Evolutionary conservation across 371 early-diverging fungal species (phyloP), one percentile per base, ranked within the genome.

Genomic region (Synchytrium microbalum): DNA sequence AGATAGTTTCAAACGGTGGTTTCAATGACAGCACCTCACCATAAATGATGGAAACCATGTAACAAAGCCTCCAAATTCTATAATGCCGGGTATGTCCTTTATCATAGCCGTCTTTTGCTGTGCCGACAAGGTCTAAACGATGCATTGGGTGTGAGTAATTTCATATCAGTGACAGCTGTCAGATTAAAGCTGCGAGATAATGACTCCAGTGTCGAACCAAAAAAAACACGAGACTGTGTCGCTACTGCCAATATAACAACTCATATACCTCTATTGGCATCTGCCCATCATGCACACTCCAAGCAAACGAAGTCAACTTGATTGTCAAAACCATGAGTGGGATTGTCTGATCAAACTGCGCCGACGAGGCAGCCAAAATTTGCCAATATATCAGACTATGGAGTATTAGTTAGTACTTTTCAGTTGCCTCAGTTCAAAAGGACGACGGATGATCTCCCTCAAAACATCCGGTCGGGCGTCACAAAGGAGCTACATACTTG

Each of bases 311-410:
- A 10, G 92, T 86, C 55, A 92, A 67, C 72, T 94, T 94, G 68
- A 94, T 91, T 5, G 89, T 88, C 55, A 90, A 73, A 29, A 96
- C 81, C 96, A 96, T 96, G 72, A 91, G 84, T 0, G 91, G 86
- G 13, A 92, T 92, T 3, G 95, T 90, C 62, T 87, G 81, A 76
- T 96, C 95, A 60, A 91, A 79, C n/a, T n/a, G 29, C 72, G 67
- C 28, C n/a, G n/a, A n/a, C n/a, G n/a, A n/a, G n/a, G n/a, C n/a
- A n/a, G n/a, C n/a, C n/a, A n/a, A n/a, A n/a, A n/a, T n/a, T n/a
- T n/a, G n/a, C n/a, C n/a, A n/a, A n/a, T n/a, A n/a, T n/a, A n/a
- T n/a, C n/a, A n/a, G n/a, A n/a, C n/a, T n/a, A n/a, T n/a, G n/a
- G n/a, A n/a, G n/a, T n/a, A n/a, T n/a, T n/a, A n/a, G n/a, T n/a